Evolutionary conservation across 1,284 basidiomycete genomes (phyloP).

Genomic region (Trichosporon asahii): DNA sequence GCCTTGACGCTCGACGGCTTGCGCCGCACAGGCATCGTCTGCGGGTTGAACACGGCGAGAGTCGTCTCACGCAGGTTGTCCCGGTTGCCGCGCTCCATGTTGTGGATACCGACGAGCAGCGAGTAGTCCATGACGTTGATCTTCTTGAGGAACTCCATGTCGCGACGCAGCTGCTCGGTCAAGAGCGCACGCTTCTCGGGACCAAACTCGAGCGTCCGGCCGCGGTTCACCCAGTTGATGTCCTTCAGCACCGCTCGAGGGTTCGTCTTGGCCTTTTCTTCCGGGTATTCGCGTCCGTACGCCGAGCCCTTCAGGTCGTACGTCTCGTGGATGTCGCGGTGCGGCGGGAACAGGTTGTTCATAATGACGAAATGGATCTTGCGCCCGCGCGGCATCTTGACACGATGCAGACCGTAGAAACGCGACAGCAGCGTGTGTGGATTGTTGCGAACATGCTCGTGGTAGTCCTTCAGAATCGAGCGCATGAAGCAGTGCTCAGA

Average conservation of each 20-base stretch:
- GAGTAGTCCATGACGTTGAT: constrained; percentile 96
- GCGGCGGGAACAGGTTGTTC: constrained; percentile 98
- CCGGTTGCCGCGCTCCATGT: constrained; percentile 81
- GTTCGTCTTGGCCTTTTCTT: constrained; percentile 75
- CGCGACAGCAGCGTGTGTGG: constrained; percentile 90
- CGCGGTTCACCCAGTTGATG: constrained; percentile 88
- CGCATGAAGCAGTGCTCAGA: constrained; percentile 91
- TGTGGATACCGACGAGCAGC: constrained; percentile 89
- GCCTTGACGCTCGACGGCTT: constrained; percentile 60
- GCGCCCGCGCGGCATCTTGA: constrained; percentile 85
- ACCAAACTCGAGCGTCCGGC: constrained; percentile 76
- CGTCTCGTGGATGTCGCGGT: constrained; percentile 95
- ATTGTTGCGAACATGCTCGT: constrained; percentile 81
- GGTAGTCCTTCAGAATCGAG: constrained; percentile 77
- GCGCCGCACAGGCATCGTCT: constrained; percentile 58
- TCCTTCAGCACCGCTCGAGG: constrained; percentile 90
- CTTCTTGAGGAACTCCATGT: constrained; percentile 76
- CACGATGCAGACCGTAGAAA: constrained; percentile 95
- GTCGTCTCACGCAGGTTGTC: constrained; percentile 87
- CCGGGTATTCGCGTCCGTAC: constrained; percentile 81
- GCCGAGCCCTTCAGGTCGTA: constrained; percentile 96
- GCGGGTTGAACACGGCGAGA: constrained; percentile 74
- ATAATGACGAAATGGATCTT: constrained; percentile 99
- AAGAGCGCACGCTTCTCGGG: constrained; percentile 89
- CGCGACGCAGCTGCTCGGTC: constrained; percentile 81